A percentile compares a stretch with the other conserved stretches of the same genome.
Evolutionary conservation across 768 basidiomycete species (phyloP).

Genomic region (Pholiota conissans): DNA sequence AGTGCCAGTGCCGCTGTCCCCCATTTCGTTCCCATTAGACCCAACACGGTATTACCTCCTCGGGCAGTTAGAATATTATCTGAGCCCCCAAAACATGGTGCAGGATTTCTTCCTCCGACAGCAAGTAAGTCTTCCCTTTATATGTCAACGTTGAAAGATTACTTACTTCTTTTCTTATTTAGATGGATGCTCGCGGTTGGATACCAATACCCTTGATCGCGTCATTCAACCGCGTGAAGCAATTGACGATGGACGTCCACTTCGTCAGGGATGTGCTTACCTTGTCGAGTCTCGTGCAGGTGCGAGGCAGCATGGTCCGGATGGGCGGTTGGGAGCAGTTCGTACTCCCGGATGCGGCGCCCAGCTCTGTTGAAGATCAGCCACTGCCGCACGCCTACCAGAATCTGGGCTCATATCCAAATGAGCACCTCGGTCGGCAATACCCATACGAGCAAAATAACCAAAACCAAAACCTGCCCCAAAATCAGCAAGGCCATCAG

Average conservation of each 20-base stretch:
- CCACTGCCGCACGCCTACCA: slow-evolving; percentile 8
- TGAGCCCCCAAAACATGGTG: slow-evolving; percentile 88
- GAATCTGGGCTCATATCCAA: slow-evolving; percentile 6
- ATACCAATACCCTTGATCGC: slow-evolving; percentile 79
- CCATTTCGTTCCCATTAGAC: slow-evolving; percentile 60
- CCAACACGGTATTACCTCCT: slow-evolving; percentile 67
- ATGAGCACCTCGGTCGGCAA: not conserved
- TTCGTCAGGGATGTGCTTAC: slow-evolving; percentile 71
- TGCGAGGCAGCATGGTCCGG: slow-evolving; percentile 66
- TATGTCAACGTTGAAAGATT: slow-evolving; percentile 6
- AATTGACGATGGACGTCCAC: slow-evolving; percentile 56
- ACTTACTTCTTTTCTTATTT: not conserved
- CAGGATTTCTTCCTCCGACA: slow-evolving; percentile 82
- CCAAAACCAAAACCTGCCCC: not conserved
- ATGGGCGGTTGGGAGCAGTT: slow-evolving; percentile 66
- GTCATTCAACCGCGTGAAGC: slow-evolving; percentile 83
- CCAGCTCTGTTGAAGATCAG: slow-evolving; percentile 41
- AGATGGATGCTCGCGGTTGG: slow-evolving; percentile 95
- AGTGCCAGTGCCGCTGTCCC: slow-evolving; percentile 47
- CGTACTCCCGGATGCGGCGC: slow-evolving; percentile 61
- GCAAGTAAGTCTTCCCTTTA: slow-evolving; percentile 49
- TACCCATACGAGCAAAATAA: not conserved
- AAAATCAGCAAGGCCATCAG: not conserved
- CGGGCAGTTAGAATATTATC: slow-evolving; percentile 88
- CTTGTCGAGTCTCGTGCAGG: slow-evolving; percentile 70